A percentile compares a stretch with the other conserved stretches of the same genome.
Evolutionary conservation across 805 yeast species (phyloP).

Genomic region (Candida golubevii): DNA sequence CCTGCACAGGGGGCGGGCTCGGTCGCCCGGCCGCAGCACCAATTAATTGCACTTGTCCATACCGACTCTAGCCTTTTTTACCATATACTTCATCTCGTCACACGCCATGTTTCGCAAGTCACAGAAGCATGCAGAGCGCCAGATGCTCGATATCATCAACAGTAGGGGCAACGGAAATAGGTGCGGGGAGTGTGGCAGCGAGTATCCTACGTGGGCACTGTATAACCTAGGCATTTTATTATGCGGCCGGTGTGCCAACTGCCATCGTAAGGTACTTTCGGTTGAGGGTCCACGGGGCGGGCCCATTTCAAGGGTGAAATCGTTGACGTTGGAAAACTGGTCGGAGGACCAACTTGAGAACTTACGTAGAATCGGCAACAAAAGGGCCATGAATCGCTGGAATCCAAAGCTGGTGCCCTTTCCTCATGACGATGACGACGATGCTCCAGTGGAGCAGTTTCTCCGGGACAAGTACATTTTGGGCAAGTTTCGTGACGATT

Average conservation of each 20-base stretch:
- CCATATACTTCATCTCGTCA: no score
- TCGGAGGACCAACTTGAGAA: conserved; percentile 46
- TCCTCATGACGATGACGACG: conserved; percentile 72
- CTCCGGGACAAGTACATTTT: conserved; percentile 63
- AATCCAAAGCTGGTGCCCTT: conserved; percentile 64
- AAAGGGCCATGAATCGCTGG: conserved; percentile 57
- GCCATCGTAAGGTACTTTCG: conserved; percentile 55
- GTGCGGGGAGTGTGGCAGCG: conserved; percentile 75
- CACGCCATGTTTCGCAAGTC: conserved; percentile 31
- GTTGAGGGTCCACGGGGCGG: conserved; percentile 42
- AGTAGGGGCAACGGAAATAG: conserved; percentile 54
- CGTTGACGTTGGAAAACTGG: conserved; percentile 75
- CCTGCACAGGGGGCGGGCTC: no score
- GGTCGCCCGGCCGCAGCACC: no score
- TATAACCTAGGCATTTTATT: conserved; percentile 60
- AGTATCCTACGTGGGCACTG: conserved; percentile 61
- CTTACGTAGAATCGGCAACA: conserved; percentile 54
- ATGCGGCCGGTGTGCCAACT: conserved; percentile 82
- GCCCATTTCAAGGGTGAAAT: conserved; percentile 57
- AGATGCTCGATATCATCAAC: conserved; percentile 58
- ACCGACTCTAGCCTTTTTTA: neutral
- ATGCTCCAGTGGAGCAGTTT: conserved; percentile 47
- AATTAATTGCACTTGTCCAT: no score
- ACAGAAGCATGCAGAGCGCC: conserved; percentile 44
- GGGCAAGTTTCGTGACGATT: conserved; percentile 53